Percentiles rank a stretch among this genome's conserved stretches.
Evolutionary conservation across 225 moss, liverwort and hornwort species (phyloP).

Genomic region (Marchantia polymorpha): DNA sequence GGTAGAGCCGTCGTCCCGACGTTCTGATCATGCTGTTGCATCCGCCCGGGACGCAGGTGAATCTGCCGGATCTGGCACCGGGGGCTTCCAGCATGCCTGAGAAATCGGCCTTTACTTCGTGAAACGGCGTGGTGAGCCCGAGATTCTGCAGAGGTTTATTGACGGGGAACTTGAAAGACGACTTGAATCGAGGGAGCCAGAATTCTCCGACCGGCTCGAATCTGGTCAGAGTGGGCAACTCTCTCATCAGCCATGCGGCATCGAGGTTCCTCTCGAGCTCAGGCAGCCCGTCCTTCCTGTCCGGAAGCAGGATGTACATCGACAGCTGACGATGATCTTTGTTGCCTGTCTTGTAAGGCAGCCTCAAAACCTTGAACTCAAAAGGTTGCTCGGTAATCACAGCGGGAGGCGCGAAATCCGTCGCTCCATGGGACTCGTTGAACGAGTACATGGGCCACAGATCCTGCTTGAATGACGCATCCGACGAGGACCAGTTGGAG

Average conservation of each 20-base stretch:
- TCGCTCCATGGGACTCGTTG: background rate
- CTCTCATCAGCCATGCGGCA: constrained; percentile 46
- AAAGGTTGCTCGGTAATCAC: constrained; percentile 27
- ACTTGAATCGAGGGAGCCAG: constrained; percentile 76
- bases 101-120: constrained; percentile 61
- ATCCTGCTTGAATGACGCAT: constrained; percentile 12
- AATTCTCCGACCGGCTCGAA: constrained; percentile 53
- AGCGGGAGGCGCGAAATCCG: background rate
- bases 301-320: constrained; percentile 77
- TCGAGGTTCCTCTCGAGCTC: constrained; percentile 64
- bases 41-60: constrained; percentile 17
- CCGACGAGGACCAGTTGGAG: constrained; percentile 40
- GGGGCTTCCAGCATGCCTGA: constrained; percentile 53
- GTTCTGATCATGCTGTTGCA: constrained; percentile 35
- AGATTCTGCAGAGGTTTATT: constrained; percentile 57
- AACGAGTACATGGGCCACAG: constrained; percentile 21
- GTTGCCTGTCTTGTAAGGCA: constrained; percentile 53
- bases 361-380: constrained; percentile 64
- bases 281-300: constrained; percentile 62
- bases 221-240: constrained; percentile 49
- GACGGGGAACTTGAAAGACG: constrained; percentile 60
- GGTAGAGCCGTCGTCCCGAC: constrained; percentile 40
- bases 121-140: constrained; percentile 64
- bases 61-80: constrained; percentile 24
- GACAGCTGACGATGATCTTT: constrained; percentile 61